Evolutionary conservation across 805 yeast species (phyloP).

Genomic region (Ogataea chonburiensis): DNA sequence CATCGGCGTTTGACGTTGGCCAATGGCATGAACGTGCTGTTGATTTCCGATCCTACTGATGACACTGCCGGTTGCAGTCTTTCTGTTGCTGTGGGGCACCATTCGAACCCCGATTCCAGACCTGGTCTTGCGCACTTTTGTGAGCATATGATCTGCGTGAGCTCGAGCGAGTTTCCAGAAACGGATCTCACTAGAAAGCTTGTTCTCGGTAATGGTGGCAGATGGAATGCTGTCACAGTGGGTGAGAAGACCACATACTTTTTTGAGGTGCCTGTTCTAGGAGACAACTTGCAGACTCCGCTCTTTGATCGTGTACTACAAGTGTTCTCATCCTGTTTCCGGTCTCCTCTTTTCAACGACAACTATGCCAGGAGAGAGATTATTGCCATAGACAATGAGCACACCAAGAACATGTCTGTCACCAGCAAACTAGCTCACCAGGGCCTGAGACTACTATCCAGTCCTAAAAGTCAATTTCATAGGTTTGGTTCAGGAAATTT

Average conservation of each 20-base stretch:
- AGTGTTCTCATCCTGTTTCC: constrained; percentile 52
- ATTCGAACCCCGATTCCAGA: constrained; percentile 65
- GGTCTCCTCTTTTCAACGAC: constrained; percentile 48
- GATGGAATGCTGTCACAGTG: constrained; percentile 65
- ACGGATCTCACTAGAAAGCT: constrained; percentile 45
- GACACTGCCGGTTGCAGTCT: constrained; percentile 67
- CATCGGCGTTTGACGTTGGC: constrained; percentile 51
- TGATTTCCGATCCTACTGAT: constrained; percentile 74
- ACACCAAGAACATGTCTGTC: constrained; percentile 48
- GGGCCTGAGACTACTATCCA: constrained; percentile 52
- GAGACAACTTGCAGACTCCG: constrained; percentile 22
- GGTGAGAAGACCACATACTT: constrained; percentile 65
- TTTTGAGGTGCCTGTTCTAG: constrained; percentile 54
- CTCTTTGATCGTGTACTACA: constrained; percentile 46
- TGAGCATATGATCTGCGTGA: constrained; percentile 68
- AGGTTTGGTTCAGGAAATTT: constrained; percentile 66
- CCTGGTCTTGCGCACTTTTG: constrained; percentile 90
- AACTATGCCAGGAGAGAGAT: constrained; percentile 49
- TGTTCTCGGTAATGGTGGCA: constrained; percentile 52
- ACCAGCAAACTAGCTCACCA: constrained; percentile 53
- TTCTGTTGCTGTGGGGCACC: constrained; percentile 78
- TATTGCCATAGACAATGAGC: constrained; percentile 65
- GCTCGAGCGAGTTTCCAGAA: constrained; percentile 53
- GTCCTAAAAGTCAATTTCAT: constrained; percentile 49
- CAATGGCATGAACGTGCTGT: constrained; percentile 65